Evolutionary conservation across 768 basidiomycete species (phyloP).

Genomic region (Filobasidium floriforme): DNA sequence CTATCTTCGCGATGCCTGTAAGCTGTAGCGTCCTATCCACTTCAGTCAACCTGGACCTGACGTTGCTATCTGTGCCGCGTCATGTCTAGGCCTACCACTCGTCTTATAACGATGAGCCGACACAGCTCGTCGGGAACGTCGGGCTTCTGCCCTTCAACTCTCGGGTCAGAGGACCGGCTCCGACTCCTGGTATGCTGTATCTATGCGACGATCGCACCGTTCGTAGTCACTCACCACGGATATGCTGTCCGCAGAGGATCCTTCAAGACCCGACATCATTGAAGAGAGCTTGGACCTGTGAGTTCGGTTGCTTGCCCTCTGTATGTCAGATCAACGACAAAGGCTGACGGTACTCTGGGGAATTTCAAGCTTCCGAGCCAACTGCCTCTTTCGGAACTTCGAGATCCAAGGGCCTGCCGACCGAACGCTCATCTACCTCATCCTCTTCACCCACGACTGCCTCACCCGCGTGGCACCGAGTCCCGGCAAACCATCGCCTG

Average conservation of each 20-base stretch:
- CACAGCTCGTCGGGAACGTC: slow-evolving; percentile 82
- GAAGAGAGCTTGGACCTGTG: slow-evolving; percentile 86
- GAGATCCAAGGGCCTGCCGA: slow-evolving; percentile 91
- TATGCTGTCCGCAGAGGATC: slow-evolving; percentile 55
- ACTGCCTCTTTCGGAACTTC: slow-evolving; percentile 98
- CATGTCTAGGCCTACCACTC: slow-evolving; percentile 84
- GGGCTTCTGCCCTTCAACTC: slow-evolving; percentile 84
- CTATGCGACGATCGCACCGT: too few relatives aligned
- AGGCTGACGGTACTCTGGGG: neutral
- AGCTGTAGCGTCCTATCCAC: neutral
- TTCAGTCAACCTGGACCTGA: neutral
- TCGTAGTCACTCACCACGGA: too few relatives aligned
- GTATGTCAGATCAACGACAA: neutral
- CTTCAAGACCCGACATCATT: slow-evolving; percentile 73
- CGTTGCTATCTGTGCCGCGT: neutral
- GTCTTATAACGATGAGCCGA: slow-evolving; percentile 66
- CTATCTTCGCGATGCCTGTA: too few relatives aligned
- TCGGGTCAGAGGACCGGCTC: slow-evolving; percentile 84
- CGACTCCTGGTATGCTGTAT: slow-evolving; percentile 53
- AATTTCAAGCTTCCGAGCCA: slow-evolving; percentile 67
- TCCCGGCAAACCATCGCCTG: slow-evolving; percentile 49
- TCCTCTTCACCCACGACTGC: slow-evolving; percentile 96
- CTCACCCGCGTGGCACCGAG: slow-evolving; percentile 72
- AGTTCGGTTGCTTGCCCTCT: slow-evolving; percentile 6
- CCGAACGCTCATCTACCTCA: slow-evolving; percentile 89